These are phyloP conservation scores for carrot (Daucus carota) DNA, from an alignment of 129 eudicot genomes.

Conservation along the genomic window DH1_v3.0 NC_030381.2:39046501-39047000, in stretches of 20 bases:
- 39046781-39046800: not conserved
- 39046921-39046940: not conserved
- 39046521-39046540: too few relatives aligned
- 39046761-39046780: not conserved
- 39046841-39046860: not conserved
- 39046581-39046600: not conserved
- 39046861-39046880: not conserved
- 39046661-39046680: not conserved
- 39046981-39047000: not conserved
- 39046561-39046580: not conserved
- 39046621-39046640: not conserved
- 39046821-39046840: not conserved
- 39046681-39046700: not conserved
- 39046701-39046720: too few relatives aligned
- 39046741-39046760: not conserved
- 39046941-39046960: not conserved
- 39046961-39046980: not conserved
- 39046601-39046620: not conserved
- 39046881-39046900: not conserved
- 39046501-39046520: too few relatives aligned
- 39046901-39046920: not conserved
- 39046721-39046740: not conserved
- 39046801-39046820: not conserved
- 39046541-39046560: not conserved
- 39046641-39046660: not conserved